Evolutionary conservation across 1,284 basidiomycete genomes (phyloP).

Genomic region (Heliocybe sulcata): DNA sequence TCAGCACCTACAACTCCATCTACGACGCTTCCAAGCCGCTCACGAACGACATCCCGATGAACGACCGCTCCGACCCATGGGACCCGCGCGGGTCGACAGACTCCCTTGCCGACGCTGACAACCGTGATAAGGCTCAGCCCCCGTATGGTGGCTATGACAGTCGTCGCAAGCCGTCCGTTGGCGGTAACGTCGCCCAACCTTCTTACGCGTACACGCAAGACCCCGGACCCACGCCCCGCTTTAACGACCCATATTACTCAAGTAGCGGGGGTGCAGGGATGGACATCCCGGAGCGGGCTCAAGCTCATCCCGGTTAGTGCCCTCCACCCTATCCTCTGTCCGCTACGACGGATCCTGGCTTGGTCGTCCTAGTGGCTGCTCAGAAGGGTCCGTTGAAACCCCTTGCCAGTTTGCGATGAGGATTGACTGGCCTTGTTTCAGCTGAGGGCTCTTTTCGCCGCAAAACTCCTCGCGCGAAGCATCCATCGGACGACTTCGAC

Average conservation of each 20-base stretch:
- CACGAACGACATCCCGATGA: slow-evolving; percentile 59
- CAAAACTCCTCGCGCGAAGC: not conserved
- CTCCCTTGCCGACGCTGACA: slow-evolving; percentile 14
- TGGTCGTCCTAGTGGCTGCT: not conserved
- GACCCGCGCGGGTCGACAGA: slow-evolving; percentile 58
- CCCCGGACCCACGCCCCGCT: slow-evolving; percentile 34
- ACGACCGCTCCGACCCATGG: slow-evolving; percentile 65
- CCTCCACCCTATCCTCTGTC: not conserved
- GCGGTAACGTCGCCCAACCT: slow-evolving; percentile 17
- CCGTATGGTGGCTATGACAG: slow-evolving; percentile 13
- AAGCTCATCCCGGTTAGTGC: slow-evolving; percentile 42
- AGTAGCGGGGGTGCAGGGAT: slow-evolving; percentile 19
- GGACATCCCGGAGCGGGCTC: slow-evolving; percentile 31
- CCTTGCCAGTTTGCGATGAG: not conserved
- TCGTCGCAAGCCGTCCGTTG: slow-evolving; percentile 5
- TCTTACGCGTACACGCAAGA: slow-evolving; percentile 34
- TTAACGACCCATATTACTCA: slow-evolving; percentile 22
- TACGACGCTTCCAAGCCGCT: slow-evolving; percentile 60
- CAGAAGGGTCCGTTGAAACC: slow-evolving; percentile 1
- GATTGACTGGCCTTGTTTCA: not conserved
- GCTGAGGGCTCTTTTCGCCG: slow-evolving; percentile 3
- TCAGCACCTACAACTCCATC: slow-evolving; percentile 72
- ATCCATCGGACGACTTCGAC: not conserved
- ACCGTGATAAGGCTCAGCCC: slow-evolving; percentile 17
- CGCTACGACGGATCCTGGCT: not conserved